Percentiles rank a stretch among this genome's conserved stretches.
phyloP scores from a whole-genome alignment of 2,329 filamentous ascomycete species.

The Talaromyces piceae region DNA sequence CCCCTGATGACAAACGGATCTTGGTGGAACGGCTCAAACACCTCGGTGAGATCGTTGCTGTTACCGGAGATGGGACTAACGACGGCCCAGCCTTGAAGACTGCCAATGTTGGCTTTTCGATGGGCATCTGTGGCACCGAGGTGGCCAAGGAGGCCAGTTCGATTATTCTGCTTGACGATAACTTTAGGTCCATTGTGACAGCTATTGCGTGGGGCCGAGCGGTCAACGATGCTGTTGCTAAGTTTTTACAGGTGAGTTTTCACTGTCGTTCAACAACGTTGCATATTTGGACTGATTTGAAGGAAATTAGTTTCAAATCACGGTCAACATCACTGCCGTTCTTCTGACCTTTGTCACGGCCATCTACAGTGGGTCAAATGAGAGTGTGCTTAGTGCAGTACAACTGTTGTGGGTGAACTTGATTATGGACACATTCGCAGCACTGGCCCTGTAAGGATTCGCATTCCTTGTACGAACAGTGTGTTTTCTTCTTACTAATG shows the following conservation, averaged over 20 bases:
- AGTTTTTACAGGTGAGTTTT: conserved; percentile 51
- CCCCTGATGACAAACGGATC: conserved; percentile 60
- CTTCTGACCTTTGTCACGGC: conserved; percentile 80
- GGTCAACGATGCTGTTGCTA: conserved; percentile 61
- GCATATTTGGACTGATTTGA: conserved; percentile 62
- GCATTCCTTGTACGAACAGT: neutral
- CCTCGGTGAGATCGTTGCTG: conserved; percentile 56
- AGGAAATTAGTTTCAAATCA: conserved; percentile 48
- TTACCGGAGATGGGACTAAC: conserved; percentile 60
- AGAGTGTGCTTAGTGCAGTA: conserved; percentile 75
- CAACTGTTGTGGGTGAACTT: conserved; percentile 94
- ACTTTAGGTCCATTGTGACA: conserved; percentile 58
- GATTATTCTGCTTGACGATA: conserved; percentile 61
- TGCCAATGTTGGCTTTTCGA: conserved; percentile 61
- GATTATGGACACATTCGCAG: conserved; percentile 95
- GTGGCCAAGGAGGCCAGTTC: conserved; percentile 63
- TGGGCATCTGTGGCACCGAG: conserved; percentile 61
- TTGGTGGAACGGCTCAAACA: conserved; percentile 54
- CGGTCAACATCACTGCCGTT: conserved; percentile 88
- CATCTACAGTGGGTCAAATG: conserved; percentile 60
- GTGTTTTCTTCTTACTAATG: neutral
- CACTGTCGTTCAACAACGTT: neutral
- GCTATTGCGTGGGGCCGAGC: conserved; percentile 62
- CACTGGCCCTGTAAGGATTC: conserved; percentile 58
- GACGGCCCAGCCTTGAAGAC: conserved; percentile 59